phyloP scores from a whole-genome alignment of 192 early-diverging fungal species.

The Endogone sp. region DNA sequence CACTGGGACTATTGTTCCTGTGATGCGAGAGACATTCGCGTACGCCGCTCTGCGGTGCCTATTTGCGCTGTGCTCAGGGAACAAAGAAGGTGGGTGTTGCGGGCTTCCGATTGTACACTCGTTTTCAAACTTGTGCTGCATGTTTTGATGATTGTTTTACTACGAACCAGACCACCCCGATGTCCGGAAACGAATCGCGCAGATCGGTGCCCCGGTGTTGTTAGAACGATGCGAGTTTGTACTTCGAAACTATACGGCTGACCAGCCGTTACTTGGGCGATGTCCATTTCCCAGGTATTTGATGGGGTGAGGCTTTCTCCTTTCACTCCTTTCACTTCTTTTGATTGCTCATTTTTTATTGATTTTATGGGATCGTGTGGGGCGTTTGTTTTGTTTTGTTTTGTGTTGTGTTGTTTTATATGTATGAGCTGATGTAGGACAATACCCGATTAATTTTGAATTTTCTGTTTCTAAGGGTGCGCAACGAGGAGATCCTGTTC shows the following conservation, averaged over 20 bases:
- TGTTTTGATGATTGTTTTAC: too few relatives aligned
- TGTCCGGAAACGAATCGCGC: constrained; percentile 53
- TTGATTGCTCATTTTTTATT: too few relatives aligned
- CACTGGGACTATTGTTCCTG: constrained; percentile 54
- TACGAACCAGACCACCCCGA: constrained; percentile 43
- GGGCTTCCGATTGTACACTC: not conserved
- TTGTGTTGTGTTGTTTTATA: too few relatives aligned
- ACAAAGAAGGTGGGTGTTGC: constrained; percentile 28
- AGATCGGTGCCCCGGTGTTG: constrained; percentile 55
- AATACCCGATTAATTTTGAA: too few relatives aligned
- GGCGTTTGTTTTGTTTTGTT: too few relatives aligned
- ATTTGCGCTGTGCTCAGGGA: constrained; percentile 60
- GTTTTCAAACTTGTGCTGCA: too few relatives aligned
- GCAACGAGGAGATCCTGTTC: too few relatives aligned
- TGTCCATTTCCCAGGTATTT: constrained; percentile 65
- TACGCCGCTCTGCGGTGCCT: constrained; percentile 57
- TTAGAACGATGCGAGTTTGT: constrained; percentile 57
- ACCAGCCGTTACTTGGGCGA: constrained; percentile 62
- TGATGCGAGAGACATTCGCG: constrained; percentile 63
- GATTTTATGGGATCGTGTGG: too few relatives aligned
- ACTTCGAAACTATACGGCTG: constrained; percentile 55
- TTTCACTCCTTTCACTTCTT: constrained; percentile 4
- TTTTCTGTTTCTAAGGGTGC: too few relatives aligned
- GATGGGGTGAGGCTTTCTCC: constrained; percentile 25
- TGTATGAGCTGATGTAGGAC: too few relatives aligned